Evolutionary conservation across 2,329 filamentous ascomycete genomes (phyloP).

Genomic region (Alternaria triticimaculans): DNA sequence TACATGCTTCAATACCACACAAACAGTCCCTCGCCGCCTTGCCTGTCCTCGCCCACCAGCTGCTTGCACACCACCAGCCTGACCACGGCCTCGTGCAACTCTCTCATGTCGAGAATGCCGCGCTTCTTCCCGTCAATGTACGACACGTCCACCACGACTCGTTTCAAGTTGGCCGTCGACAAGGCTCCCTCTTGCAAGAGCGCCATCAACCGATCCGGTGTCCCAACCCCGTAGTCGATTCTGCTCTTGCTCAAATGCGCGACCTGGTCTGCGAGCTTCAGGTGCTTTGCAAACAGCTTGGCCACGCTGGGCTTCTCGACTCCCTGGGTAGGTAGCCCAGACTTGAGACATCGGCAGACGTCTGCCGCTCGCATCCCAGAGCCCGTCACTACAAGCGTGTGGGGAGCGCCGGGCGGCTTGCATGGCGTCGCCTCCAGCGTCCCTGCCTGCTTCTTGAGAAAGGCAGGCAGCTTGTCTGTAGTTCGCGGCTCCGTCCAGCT

Average conservation of each 20-base stretch:
- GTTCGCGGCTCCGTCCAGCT: conserved; percentile 71
- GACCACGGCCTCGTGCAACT: conserved; percentile 82
- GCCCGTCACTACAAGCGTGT: conserved; percentile 86
- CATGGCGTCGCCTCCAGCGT: conserved; percentile 68
- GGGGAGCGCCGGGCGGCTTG: conserved; percentile 66
- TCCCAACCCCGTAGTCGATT: conserved; percentile 88
- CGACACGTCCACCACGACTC: conserved; percentile 87
- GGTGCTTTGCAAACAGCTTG: conserved; percentile 97
- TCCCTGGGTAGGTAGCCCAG: conserved; percentile 47
- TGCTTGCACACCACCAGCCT: conserved; percentile 74
- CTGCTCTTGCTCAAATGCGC: conserved; percentile 72
- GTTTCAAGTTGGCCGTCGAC: conserved; percentile 72
- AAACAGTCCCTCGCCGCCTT: conserved; percentile 37
- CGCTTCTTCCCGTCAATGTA: conserved; percentile 95
- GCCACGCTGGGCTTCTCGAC: conserved; percentile 76
- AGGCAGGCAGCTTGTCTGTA: conserved; percentile 76
- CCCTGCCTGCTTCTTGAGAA: conserved; percentile 72
- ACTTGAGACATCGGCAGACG: conserved; percentile 79
- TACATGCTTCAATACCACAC: conserved; percentile 38
- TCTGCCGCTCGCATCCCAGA: conserved; percentile 88
- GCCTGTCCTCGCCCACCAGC: conserved; percentile 58
- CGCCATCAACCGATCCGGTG: conserved; percentile 81
- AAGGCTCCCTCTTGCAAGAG: conserved; percentile 82
- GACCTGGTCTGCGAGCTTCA: conserved; percentile 89
- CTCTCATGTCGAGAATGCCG: conserved; percentile 93